Evolutionary conservation across 768 basidiomycete genomes (phyloP), one percentile per base, ranked within the genome.

Genomic region (Sporobolomyces phaffii): DNA sequence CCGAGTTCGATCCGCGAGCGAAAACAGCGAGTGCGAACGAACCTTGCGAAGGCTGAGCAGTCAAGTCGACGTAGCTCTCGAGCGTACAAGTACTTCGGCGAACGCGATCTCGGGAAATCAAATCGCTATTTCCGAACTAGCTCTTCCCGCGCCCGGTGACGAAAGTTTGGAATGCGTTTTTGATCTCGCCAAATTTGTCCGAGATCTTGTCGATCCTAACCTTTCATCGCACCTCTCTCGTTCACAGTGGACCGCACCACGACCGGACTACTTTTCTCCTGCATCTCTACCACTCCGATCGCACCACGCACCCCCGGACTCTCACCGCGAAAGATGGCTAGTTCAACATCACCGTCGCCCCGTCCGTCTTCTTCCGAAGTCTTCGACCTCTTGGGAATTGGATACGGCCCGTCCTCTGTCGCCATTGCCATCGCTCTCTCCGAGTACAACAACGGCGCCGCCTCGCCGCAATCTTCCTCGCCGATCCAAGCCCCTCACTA

Each of bases 361-460:
- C 20, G 38, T 9, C 38, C 63, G 26, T 33, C 54, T n/a, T 8
- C 61, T 17, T 38, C 59, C 52, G 52, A 53, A 13, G 36, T 74
- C 24, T 81, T 79, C 75, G 83, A 84, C 75, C 70, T 83, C 31
- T 77, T 84, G 60, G 81, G 82, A 50, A 72, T 83, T 20, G 83
- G 83, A 3, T 83, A 83, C 60, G 83, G 83, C 15, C 83, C 83
- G 28, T 80, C 83, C 4, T 83, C 83, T 70, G 76, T 84, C 62
- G 83, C 83, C 38, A 77, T 83, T 54, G 82, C 81, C 38, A 69
- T 69, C 62, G 67, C 67, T 20, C 67, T 69, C 36, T 58, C 52
- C 17, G 66, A 68, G 38, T 38, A 47, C 66, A 79, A 79, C 75
- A 56, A 51, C 20, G 60, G 72, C 56, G 63, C 52, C 28, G 48